Evolutionary conservation across 2,329 filamentous ascomycete genomes (phyloP).

Genomic region (Penicillium sp.): DNA sequence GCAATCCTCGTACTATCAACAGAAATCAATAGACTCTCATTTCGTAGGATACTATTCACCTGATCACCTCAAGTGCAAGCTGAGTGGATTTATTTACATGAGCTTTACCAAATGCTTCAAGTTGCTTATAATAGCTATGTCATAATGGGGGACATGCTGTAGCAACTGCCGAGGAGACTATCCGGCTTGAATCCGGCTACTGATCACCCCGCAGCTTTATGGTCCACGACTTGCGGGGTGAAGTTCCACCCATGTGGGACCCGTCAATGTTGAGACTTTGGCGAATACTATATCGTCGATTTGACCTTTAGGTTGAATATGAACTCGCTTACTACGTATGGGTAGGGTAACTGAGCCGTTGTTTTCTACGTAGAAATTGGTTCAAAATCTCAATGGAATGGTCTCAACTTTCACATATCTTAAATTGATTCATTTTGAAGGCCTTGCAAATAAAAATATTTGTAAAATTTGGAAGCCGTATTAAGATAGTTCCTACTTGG

Average conservation of each 20-base stretch:
- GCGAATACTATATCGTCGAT: neutral
- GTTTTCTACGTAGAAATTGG: too few relatives aligned
- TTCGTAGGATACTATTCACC: neutral
- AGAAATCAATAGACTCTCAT: neutral
- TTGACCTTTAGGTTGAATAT: neutral
- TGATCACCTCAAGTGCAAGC: neutral
- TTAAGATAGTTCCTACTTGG: too few relatives aligned
- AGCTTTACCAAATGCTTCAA: too few relatives aligned
- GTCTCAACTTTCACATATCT: too few relatives aligned
- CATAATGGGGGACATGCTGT: too few relatives aligned
- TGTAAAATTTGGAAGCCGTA: too few relatives aligned
- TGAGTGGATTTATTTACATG: too few relatives aligned
- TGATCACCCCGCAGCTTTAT: neutral
- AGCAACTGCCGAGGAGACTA: neutral
- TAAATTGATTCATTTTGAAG: too few relatives aligned
- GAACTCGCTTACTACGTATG: neutral
- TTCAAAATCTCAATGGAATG: too few relatives aligned
- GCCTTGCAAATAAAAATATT: too few relatives aligned
- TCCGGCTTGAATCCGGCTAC: neutral
- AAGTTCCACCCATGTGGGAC: neutral
- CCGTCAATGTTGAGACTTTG: neutral
- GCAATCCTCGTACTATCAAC: neutral
- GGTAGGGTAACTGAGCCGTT: too few relatives aligned
- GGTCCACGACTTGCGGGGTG: neutral
- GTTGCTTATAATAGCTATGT: too few relatives aligned